Base-by-base conservation (phyloP, 208 protist genomes). In the Lotmaria passim region DNA sequence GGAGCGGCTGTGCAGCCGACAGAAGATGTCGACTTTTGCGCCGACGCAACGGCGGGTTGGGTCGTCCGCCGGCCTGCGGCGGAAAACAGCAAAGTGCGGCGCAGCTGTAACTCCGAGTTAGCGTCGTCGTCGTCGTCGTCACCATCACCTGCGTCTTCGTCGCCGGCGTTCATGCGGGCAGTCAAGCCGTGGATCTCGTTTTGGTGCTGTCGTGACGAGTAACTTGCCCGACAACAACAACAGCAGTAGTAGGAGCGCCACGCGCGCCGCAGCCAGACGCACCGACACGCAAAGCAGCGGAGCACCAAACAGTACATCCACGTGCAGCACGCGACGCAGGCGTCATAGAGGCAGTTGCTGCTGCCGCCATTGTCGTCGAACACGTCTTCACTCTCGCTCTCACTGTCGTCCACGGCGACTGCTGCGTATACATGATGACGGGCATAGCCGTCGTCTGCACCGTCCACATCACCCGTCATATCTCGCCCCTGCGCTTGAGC, bases 291-390 rank as follows among this genome's bases (percentile, higher is more conserved):
- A 30, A n/a, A 23, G 28, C 57, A 63, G 12, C 41, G 34, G 1
- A 7, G 19, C 6, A 48, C 1, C 5, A 63, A 43, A 19, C 21
- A 3, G 24, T 11, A 63, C 5, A 48, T 4, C 7, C 21, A 63
- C 5, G 28, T 30, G 6, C 31, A 38, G 23, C 21, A 48, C 7
- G 17, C 7, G 3, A 63, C 4, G n/a, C 57, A 63, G 19, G 38
- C 26, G 10, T 21, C 39, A 24, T 51, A 51, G 23, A 63, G 5
- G 5, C 38, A 38, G 14, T 28, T 38, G 2, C 23, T 51, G 57
- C 43, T 15, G 5, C 57, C 57, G 15, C 43, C 57, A 17, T 43
- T 30, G 57, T 63, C 57, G 7, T 63, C 57, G 19, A 63, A 63
- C 8, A 38, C 26, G 43, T 63, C 57, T 17, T 63, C 57, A 19